These are phyloP conservation scores for Furcasterigmium furcatum DNA, from an alignment of 2,329 filamentous ascomycete genomes.

Conservation along the genomic window DNA sequence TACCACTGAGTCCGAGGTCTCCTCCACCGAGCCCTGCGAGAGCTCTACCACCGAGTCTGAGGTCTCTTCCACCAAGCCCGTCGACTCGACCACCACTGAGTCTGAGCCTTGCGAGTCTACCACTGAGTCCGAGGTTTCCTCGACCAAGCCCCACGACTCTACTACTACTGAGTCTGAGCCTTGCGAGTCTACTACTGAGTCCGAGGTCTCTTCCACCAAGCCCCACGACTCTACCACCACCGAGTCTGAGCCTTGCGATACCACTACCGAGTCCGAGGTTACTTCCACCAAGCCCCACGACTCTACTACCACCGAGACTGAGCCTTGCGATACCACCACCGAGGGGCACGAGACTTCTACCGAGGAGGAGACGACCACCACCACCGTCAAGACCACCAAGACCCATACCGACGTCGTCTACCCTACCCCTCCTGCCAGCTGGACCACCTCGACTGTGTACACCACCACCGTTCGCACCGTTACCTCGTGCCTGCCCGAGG, in stretches of 20 bases:
- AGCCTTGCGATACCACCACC: background rate
- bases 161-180: background rate
- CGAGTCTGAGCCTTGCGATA: constrained; percentile 1
- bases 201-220: background rate
- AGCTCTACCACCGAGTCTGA: background rate
- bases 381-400: background rate
- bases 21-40: background rate
- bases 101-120: constrained; percentile 1
- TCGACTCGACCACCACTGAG: background rate
- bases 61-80: background rate
- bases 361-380: background rate
- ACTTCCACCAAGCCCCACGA: background rate
- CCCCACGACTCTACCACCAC: background rate
- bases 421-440: background rate
- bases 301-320: background rate
- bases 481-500: constrained; percentile 13
- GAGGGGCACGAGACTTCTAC: too few species aligned
- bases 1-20: background rate
- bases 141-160: background rate
- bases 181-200: background rate
- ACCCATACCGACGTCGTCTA: background rate
- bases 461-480: constrained; percentile 15
- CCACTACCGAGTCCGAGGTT: background rate
- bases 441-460: constrained; percentile 1
- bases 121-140: background rate